Evolutionary conservation across 768 basidiomycete genomes (phyloP).

Genomic region (Suillus occidentalis): DNA sequence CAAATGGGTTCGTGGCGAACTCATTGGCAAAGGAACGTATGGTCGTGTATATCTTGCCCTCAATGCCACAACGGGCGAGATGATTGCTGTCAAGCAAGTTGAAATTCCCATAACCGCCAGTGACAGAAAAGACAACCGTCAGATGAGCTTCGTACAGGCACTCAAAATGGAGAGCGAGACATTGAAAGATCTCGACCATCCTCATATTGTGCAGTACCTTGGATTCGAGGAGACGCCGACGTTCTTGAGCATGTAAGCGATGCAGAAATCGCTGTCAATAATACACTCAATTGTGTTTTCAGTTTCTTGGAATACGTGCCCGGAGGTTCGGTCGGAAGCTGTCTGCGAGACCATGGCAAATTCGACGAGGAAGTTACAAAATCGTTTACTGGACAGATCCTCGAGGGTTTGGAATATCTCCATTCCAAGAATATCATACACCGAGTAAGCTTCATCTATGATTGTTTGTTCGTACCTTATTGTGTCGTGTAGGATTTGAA

Average conservation of each 20-base stretch:
- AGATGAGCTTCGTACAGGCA: conserved; percentile 84
- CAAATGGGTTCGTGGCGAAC: conserved; percentile 97
- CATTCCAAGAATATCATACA: conserved; percentile 92
- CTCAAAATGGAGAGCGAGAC: conserved; percentile 95
- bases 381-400: conserved; percentile 90
- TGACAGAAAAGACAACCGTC: conserved; percentile 87
- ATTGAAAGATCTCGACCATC: conserved; percentile 93
- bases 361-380: conserved; percentile 92
- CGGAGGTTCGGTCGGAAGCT: conserved; percentile 91
- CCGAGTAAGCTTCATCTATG: conserved; percentile 50
- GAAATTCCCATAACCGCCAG: conserved; percentile 90
- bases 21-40: conserved; percentile 96
- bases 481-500: conserved; percentile 74
- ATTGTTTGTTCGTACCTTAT: conserved; percentile 8
- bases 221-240: conserved; percentile 89
- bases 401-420: conserved; percentile 89
- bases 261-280: background rate
- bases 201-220: conserved; percentile 96
- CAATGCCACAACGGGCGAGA: conserved; percentile 95
- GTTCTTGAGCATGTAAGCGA: conserved; percentile 86
- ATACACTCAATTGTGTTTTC: conserved; percentile 14
- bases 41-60: conserved; percentile 95
- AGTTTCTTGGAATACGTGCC: conserved; percentile 99
- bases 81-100: conserved; percentile 99
- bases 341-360: conserved; percentile 87